Percentiles rank a stretch among this genome's conserved stretches.
These are phyloP conservation scores for Angophora floribunda DNA, from an alignment of 345 rosid genomes.

Conservation along the genomic window DNA sequence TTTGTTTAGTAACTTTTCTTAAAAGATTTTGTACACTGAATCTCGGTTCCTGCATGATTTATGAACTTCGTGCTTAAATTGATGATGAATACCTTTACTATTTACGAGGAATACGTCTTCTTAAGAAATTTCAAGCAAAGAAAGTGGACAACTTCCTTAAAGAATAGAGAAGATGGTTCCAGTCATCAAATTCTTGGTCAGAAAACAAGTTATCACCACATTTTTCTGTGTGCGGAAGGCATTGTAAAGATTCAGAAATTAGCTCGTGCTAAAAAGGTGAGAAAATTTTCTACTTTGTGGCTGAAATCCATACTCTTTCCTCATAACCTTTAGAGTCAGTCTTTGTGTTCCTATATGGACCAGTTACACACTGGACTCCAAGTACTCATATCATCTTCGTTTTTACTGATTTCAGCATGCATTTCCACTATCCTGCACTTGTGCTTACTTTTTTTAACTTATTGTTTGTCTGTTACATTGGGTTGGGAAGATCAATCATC, in stretches of 20 bases:
- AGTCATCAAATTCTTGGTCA: conserved; percentile 24
- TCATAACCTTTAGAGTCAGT: background rate
- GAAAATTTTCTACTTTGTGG: conserved; percentile 11
- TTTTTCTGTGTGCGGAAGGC: conserved; percentile 44
- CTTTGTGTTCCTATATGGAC: background rate
- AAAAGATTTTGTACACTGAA: background rate
- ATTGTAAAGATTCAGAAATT: conserved; percentile 64
- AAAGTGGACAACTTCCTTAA: background rate
- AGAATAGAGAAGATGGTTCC: background rate
- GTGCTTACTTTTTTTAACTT: background rate
- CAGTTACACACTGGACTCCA: background rate
- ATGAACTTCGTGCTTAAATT: background rate
- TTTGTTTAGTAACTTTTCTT: background rate
- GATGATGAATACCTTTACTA: background rate
- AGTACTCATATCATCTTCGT: background rate
- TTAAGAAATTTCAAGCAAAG: background rate
- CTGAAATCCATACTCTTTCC: background rate
- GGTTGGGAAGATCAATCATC: conserved; percentile 10
- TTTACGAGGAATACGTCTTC: background rate
- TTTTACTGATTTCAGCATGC: background rate
- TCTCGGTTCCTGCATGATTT: background rate
- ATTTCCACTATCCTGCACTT: background rate
- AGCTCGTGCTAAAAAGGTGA: conserved; percentile 44
- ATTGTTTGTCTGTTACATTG: conserved; percentile 12
- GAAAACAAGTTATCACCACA: conserved; percentile 83